Evolutionary conservation across 2,329 filamentous ascomycete genomes (phyloP), one percentile per base, ranked within the genome.

Genomic region (Penicillium sp.): DNA sequence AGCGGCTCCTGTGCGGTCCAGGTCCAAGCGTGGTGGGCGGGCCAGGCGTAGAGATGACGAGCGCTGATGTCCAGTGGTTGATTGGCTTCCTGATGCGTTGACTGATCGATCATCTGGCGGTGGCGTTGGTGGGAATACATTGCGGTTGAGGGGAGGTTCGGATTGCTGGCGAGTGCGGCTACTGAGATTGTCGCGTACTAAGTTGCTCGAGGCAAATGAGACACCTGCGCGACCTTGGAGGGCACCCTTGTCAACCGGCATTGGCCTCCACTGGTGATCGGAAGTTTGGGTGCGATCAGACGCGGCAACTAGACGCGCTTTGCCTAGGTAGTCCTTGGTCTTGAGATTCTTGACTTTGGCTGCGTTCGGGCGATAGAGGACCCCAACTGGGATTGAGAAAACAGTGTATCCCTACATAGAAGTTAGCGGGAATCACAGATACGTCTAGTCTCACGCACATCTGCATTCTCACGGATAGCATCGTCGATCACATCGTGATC

Each of bases 401-500:
- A 99, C 94, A 0, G 94, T 97, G 70, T 99, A 99, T 44, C 93
- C 94, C 89, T 96, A 57, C 38, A 39, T 41, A 24, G 14, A 1
- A 7, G 6, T 55, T 31, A 54, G 53, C 16, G 46, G 18, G 45
- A 31, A 38, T 45, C 22, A 48, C 4, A 48, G 11, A 7, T 18
- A 18, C 9, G 5, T 13, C 3, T 11, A 34, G 1, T 8, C 27
- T 16, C 1, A 49, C 59, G 29, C 80, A 94, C 91, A 82, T 97
- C 92, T 56, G 94, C 94, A 67, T 92, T 87, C 72, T 97, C 94
- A 50, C 84, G 81, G 62, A 99, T 97, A 4, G 94, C 94, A 74
- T 99, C 94, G 67, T 99, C 92, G 62, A 99, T 99, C 59, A 99
- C 94, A 71, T 96, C 90, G 76, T 99, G 94, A 66, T 97, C 93